Base-by-base conservation (phyloP, 2,329 filamentous ascomycete species). In the Fusarium sp. region DNA sequence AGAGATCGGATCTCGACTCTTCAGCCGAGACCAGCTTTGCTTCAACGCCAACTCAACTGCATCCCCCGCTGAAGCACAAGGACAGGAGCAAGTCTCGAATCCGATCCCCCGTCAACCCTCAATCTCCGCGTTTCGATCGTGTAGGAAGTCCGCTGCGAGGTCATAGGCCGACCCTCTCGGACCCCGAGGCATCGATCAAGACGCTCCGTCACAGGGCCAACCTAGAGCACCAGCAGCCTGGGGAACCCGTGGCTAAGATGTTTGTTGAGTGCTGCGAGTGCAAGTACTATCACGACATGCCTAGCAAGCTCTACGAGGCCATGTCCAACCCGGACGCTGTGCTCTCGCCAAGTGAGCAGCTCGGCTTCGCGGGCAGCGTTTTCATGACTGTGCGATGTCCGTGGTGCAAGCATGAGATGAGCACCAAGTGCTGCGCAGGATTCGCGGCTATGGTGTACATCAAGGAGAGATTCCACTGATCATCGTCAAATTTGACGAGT, bases 331-430 rank as follows among this genome's bases (percentile, higher is more conserved):
- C 89, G 0, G 86, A 90, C 55, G 85, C 85, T 5, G 81, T 90
- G 14, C 84, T 91, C 14, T 85, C 86, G 20, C 56, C 76, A 62
- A 87, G 88, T 57, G 84, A 84, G 63, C 80, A 82, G 33, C 80
- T 86, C 7, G 88, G 88, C 1, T 88, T 90, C 49, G 85, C 85
- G 46, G 89, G 89, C 1, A 83, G 87, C 8, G 85, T 91, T 51
- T 89, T 87, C 10, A 91, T 90, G 72, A 89, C 87, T 77, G 89
- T 92, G 29, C 89, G 88, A 73, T 94, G 92, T 79, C 91, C 91
- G 10, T 94, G 92, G 92, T 94, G 92, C 79, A 85, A 85, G 49
- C 92, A 94, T 82, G 87, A 88, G 58, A 93, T 94, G 92, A 91
- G 86, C 73, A 91, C 87, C 16, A 84, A 82, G 66, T 94, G 92